Conservation (phyloP, 2,329 filamentous ascomycete species). For the Pseudofabraea citricarpa region DNA sequence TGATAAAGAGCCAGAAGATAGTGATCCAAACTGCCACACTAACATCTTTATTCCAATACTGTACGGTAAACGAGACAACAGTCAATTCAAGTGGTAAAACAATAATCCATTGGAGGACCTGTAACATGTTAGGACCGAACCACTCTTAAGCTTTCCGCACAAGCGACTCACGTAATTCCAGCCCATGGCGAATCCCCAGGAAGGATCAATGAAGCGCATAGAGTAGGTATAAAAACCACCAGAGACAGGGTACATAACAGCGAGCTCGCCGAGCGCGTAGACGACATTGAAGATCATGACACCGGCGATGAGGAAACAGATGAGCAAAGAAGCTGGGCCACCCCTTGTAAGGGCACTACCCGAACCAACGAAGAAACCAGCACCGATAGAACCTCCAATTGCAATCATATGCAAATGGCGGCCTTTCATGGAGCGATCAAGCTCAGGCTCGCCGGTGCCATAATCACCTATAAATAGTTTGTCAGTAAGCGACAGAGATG, state of each 20-base stretch:
- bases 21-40: constrained; percentile 70
- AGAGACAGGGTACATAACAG: constrained; percentile 84
- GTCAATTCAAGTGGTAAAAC: constrained; percentile 81
- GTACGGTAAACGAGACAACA: constrained; percentile 75
- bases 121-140: constrained; percentile 39
- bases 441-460: constrained; percentile 24
- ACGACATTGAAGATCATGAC: constrained; percentile 80
- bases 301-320: constrained; percentile 72
- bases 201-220: constrained; percentile 87
- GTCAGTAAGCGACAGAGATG: too few species aligned
- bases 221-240: constrained; percentile 90
- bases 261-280: constrained; percentile 85
- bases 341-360: constrained; percentile 63
- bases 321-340: constrained; percentile 69
- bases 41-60: constrained; percentile 64
- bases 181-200: constrained; percentile 92
- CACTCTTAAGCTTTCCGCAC: neutral
- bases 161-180: constrained; percentile 62
- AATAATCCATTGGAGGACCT: constrained; percentile 81
- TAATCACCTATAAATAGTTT: too few species aligned
- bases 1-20: constrained; percentile 71
- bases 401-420: constrained; percentile 94
- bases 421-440: constrained; percentile 71
- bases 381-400: constrained; percentile 85
- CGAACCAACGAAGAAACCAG: constrained; percentile 82